Base-by-base conservation (phyloP, 2,329 filamentous ascomycete genomes). In the Fusarium piperis region DNA sequence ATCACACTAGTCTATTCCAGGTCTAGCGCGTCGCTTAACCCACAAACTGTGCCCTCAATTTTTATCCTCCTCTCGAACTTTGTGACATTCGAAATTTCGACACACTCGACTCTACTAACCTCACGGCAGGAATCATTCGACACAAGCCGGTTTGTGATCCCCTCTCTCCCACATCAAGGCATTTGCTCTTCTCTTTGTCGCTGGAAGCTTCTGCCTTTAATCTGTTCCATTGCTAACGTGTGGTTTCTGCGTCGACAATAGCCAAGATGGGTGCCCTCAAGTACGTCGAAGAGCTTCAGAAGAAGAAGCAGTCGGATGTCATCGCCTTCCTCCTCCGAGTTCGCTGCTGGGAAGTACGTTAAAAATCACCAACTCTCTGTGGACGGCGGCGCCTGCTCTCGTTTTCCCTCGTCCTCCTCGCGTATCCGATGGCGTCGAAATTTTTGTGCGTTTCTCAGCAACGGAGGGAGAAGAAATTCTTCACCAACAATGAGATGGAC, bases 301-400 rank as follows among this genome's bases (percentile, higher is more conserved):
- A 99, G 94, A 98, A 97, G 94, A 99, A 99, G 94, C 96, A 99
- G 93, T 97, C 94, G 86, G 96, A 99, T 91, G 93, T 99, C 84
- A 94, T 98, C 90, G 95, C 95, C 90, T 99, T 99, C 92, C 93
- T 99, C 89, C 94, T 98, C 87, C 95, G 94, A 86, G 94, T 97
- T 85, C 95, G 96, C 89, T 99, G 96, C 95, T 99, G 96, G 96
- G 96, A 99, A 94, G 95, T 95, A 90, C 88, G 90, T 90, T 89
- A 81, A 88, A 15, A 36, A 78, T 74, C 79, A 78, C 59, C 67
- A 72, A 76, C 78, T 62, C 75, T 77, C 67, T 78, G 81, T 81
- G 80, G 80, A 79, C 78, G 79, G 78, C 74, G 76, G 73, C 70
- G 65, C 67, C 60, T 69, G 57, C 64, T 71, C 55, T 71, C 52